Evolutionary conservation across 768 basidiomycete species (phyloP).

Genomic region (Pleurotus sapidus): DNA sequence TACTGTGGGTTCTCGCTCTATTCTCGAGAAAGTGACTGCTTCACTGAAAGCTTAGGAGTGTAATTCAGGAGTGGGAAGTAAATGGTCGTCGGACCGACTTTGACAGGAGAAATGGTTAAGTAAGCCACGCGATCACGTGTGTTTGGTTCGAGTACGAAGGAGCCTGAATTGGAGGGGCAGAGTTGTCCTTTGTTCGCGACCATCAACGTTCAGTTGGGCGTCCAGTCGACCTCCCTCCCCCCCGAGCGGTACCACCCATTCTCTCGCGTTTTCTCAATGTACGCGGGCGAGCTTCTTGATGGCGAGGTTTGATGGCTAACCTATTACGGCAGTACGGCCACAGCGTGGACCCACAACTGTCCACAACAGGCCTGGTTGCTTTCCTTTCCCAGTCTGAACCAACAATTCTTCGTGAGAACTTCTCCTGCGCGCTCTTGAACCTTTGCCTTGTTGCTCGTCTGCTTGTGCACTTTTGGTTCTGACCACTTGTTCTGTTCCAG

Average conservation of each 20-base stretch:
- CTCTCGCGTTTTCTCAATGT: background rate
- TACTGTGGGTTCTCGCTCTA: too few relatives aligned
- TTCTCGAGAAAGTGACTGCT: background rate
- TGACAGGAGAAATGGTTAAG: slow-evolving; percentile 1
- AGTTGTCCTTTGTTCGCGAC: slow-evolving; percentile 6
- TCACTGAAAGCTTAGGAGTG: background rate
- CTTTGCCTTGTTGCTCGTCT: slow-evolving; percentile 11
- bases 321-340: slow-evolving; percentile 31
- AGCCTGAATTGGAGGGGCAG: background rate
- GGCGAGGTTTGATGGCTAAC: slow-evolving; percentile 14
- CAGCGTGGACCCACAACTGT: slow-evolving; percentile 52
- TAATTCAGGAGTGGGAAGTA: too few relatives aligned
- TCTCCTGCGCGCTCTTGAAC: slow-evolving; percentile 20
- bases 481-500: slow-evolving; percentile 30
- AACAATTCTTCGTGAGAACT: slow-evolving; percentile 35
- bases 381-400: slow-evolving; percentile 25
- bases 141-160: background rate
- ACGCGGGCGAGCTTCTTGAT: background rate
- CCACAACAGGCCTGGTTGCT: slow-evolving; percentile 38
- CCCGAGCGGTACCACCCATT: slow-evolving; percentile 9
- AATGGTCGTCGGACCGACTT: background rate
- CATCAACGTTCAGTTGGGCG: slow-evolving; percentile 4
- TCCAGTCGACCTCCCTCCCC: slow-evolving; percentile 5
- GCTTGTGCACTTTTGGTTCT: slow-evolving; percentile 17
- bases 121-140: slow-evolving; percentile 4